These are phyloP conservation scores for Mycena vitilis DNA, from an alignment of 768 basidiomycete genomes.

Conservation along the genomic window DNA sequence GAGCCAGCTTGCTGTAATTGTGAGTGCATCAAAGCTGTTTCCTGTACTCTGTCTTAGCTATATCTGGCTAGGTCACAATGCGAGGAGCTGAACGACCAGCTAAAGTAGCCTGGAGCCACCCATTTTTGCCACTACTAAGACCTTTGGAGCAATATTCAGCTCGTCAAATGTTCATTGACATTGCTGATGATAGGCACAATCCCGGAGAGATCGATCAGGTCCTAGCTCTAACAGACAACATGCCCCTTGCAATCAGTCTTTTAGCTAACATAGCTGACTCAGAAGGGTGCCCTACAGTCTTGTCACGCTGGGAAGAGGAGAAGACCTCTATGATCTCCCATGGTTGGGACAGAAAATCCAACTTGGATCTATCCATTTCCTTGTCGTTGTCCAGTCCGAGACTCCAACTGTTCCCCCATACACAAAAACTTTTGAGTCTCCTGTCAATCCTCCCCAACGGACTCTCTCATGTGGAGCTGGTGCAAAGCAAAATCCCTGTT, in stretches of 20 bases:
- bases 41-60: background rate
- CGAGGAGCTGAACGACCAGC: slow-evolving; percentile 5
- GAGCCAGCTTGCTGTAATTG: background rate
- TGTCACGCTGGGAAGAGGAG: too few species aligned
- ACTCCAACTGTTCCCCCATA: too few species aligned
- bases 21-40: background rate
- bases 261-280: background rate
- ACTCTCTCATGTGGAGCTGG: too few species aligned
- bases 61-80: slow-evolving; percentile 14
- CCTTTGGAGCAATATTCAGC: slow-evolving; percentile 3
- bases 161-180: background rate
- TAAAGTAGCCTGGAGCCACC: background rate
- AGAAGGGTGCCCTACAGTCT: too few species aligned
- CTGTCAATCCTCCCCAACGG: too few species aligned
- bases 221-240: background rate
- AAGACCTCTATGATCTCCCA: too few species aligned
- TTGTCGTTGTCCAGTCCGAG: too few species aligned
- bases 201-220: background rate
- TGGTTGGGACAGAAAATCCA: too few species aligned
- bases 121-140: background rate
- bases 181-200: slow-evolving; percentile 2
- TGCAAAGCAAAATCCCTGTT: too few species aligned
- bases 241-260: slow-evolving; percentile 3
- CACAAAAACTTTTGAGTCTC: too few species aligned
- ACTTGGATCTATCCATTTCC: too few species aligned